Base-by-base conservation (phyloP, 2,329 filamentous ascomycete species). In the Scytalidium lignicola region DNA sequence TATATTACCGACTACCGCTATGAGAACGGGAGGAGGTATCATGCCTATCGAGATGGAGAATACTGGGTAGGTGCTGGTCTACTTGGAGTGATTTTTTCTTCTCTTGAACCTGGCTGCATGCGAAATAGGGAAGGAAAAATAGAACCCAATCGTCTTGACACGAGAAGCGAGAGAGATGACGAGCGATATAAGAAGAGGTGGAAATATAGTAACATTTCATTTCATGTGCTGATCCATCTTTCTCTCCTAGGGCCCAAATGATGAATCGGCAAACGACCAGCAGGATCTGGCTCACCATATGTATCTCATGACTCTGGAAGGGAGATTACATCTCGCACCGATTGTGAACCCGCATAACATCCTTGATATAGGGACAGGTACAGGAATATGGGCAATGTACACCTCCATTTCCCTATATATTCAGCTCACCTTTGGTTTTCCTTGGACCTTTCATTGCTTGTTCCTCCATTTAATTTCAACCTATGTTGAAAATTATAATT, bases 311-410 rank as follows among this genome's bases (percentile, higher is more conserved):
- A 54, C 47, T 3, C 21, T 51, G 10, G 54, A 58, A 18, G 51
- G 55, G 1, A 50, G 48, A 49, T 52, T 56, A 40, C 53, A 59
- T 49, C 51, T 56, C 3, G 54, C 53, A 2, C 54, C 55, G 12
- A 40, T 58, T 6, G 3, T 41, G 2, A 56, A 58, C 28, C 51
- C 56, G 12, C 55, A 57, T 2, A 61, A 55, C 17, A 55, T 72
- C 6, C 61, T 72, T 1, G 69, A 73, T 46, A 56, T 72, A 10
- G 69, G 68, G 17, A 72, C 70, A 0, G 71, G 71, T 8, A 69
- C 66, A 1, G 69, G 70, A 5, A 65, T 69, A 28, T 72, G 69
- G 69, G 65, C 67, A 9, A 68, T 72, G 28, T 64, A 51, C 45
- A 28, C 21, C 19, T 12, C n/a, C 2, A 10, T 23, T 28, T 19